Conservation (phyloP, 345 rosid genomes). For the Rhodamnia rubescens region DNA sequence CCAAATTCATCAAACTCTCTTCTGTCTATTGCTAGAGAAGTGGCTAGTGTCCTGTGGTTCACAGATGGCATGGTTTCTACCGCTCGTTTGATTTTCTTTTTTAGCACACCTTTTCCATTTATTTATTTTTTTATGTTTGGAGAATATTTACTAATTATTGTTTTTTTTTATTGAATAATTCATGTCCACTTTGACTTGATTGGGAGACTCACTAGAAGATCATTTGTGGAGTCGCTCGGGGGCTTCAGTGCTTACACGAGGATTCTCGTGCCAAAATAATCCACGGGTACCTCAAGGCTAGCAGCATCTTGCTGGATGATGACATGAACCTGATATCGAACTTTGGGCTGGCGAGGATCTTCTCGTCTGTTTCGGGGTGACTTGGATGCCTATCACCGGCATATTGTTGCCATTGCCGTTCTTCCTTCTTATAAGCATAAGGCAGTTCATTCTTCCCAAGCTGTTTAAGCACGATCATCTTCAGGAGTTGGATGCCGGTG, state of each 20-base stretch:
- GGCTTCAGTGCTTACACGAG: no score
- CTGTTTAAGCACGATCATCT: constrained; percentile 47
- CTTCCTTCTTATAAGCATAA: constrained; percentile 50
- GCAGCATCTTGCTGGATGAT: no score
- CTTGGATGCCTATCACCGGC: constrained; percentile 82
- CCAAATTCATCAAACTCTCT: constrained; percentile 22
- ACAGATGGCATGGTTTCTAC: constrained; percentile 14
- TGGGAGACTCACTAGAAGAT: no score
- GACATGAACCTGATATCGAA: no score
- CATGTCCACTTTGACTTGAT: no score
- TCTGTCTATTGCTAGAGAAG: constrained; percentile 22
- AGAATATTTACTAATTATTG: no score
- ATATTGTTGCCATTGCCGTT: constrained; percentile 65
- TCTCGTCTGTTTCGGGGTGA: constrained; percentile 52
- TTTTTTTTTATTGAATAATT: no score
- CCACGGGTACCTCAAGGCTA: no score
- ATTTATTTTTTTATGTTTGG: no score
- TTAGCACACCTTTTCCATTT: constrained; percentile 16
- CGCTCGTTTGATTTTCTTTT: constrained; percentile 31
- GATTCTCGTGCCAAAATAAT: no score
- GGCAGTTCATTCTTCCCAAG: constrained; percentile 58
- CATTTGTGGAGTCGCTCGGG: no score
- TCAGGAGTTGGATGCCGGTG: constrained; percentile 60
- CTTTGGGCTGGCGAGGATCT: constrained; percentile 6
- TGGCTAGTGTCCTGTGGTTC: constrained; percentile 44